These are phyloP conservation scores for Plasmodium gonderi DNA, from an alignment of 169 alveolate genomes.

Conservation along the genomic window DNA sequence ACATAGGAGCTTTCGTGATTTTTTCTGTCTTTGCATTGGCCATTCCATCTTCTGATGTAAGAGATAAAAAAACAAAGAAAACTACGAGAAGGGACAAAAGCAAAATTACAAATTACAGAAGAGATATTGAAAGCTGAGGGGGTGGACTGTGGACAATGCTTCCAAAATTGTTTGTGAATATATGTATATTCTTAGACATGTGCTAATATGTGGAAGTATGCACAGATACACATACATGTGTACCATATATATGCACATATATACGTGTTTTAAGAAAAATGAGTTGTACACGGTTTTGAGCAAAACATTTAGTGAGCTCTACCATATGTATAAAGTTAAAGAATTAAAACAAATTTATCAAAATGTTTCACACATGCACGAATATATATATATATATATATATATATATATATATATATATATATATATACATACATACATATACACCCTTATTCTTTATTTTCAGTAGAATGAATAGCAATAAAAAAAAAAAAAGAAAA, in stretches of 20 bases:
- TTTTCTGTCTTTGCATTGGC: constrained; percentile 46
- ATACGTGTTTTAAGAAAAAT: not conserved
- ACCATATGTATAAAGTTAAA: too few relatives aligned
- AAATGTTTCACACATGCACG: not conserved
- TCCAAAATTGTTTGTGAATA: not conserved
- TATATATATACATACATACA: not conserved
- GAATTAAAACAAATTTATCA: too few relatives aligned
- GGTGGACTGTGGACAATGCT: not conserved
- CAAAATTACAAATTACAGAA: constrained; percentile 47
- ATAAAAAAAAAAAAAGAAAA: not conserved
- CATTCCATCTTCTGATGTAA: constrained; percentile 57
- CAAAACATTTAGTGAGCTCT: too few relatives aligned
- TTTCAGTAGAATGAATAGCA: constrained; percentile 39
- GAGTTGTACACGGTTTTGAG: too few relatives aligned
- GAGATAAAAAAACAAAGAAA: constrained; percentile 35
- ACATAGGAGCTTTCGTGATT: constrained; percentile 17
- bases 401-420: not conserved
- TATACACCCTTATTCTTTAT: not conserved
- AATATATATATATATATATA: not conserved
- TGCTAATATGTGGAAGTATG: not conserved
- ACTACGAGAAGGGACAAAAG: constrained; percentile 35
- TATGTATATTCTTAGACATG: not conserved
- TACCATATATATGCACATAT: not conserved
- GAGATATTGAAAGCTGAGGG: constrained; percentile 40
- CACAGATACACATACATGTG: not conserved